Evolutionary conservation across 352 stramenopile genomes (phyloP), one percentile per base, ranked within the genome.

Genomic region (Phytopythium helicoides): DNA sequence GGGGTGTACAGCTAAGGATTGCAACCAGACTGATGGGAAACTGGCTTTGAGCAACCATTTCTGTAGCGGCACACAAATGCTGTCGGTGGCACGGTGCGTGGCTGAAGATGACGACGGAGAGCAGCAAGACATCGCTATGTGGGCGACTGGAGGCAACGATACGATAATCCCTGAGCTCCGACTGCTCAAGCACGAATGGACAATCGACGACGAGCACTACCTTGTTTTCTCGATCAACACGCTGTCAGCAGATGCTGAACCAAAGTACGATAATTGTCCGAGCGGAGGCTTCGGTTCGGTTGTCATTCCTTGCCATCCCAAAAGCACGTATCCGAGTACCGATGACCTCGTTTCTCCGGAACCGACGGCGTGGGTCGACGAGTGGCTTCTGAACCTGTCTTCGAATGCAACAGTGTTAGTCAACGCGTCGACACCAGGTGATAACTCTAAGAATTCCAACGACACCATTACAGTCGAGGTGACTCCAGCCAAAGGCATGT

Each of bases 241-340:
- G 21, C 12, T 46, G 7, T 8, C 18, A 3, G 12, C 9, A 31
- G 21, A 26, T 11, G 15, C 33, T 5, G 47, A 44, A 22, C 56
- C 61, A 21, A 15, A 46, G 23, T 69, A 47, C 22, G 41, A 40
- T 2, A 28, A 41, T 22, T 81, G 71, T 1, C 52, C 53, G 3
- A 66, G 65, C 47, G 40, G 7, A 6, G 52, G 65, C 9, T 25
- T 56, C 14, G 49, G 65, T 8, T 73, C 66, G 12, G 9, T 74
- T 11, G 58, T 70, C 19, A 62, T 81, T 11, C 66, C 67, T 3
- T 80, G 70, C 16, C 59, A 65, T 15, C 50, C 46, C 16, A 62
- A 50, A 6, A 25, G 54, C 16, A 23, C 3, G 3, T 37, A 25
- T 15, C 22, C 6, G 25, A 3, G 19, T 37, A 15, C 15, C 22